Percentiles rank a stretch among this genome's conserved stretches.
Evolutionary conservation across 2,329 filamentous ascomycete genomes (phyloP).

Genomic region (Neopestalotiopsis clavispora): DNA sequence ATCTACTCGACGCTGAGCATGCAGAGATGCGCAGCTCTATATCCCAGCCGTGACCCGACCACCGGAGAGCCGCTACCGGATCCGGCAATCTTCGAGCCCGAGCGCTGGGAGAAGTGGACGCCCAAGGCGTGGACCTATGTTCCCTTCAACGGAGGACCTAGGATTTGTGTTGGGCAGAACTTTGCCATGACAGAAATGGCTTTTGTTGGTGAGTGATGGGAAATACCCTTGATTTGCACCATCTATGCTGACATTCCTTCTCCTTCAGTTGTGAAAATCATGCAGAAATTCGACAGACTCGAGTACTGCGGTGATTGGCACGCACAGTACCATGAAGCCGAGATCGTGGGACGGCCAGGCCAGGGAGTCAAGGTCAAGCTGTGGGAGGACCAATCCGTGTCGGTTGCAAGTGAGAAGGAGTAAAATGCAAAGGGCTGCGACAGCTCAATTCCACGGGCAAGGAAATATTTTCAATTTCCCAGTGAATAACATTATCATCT

Average conservation of each 20-base stretch:
- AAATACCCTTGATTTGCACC: conserved; percentile 23
- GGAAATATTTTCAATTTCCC: too few species aligned
- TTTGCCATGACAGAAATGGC: conserved; percentile 65
- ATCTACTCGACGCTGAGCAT: conserved; percentile 56
- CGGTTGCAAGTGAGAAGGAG: background rate
- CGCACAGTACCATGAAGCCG: conserved; percentile 48
- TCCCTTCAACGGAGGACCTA: conserved; percentile 57
- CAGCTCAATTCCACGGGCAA: too few species aligned
- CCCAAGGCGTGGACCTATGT: conserved; percentile 59
- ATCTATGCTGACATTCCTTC: background rate
- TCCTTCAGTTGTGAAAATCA: conserved; percentile 49
- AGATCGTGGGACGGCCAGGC: conserved; percentile 49
- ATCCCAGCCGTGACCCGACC: conserved; percentile 44
- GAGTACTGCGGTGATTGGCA: conserved; percentile 53
- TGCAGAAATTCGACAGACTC: conserved; percentile 63
- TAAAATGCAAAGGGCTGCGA: too few species aligned
- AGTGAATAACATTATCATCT: too few species aligned
- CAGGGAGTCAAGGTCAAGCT: conserved; percentile 47
- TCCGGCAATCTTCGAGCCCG: conserved; percentile 50
- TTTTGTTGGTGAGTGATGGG: conserved; percentile 43
- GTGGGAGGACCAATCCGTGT: conserved; percentile 31
- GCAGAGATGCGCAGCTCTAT: conserved; percentile 55
- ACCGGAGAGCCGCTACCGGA: conserved; percentile 33
- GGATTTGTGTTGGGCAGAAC: conserved; percentile 64
- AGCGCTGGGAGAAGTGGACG: conserved; percentile 56